phyloP scores from a whole-genome alignment of 148 eudicot genomes.

The Pouteria glomerata region DNA sequence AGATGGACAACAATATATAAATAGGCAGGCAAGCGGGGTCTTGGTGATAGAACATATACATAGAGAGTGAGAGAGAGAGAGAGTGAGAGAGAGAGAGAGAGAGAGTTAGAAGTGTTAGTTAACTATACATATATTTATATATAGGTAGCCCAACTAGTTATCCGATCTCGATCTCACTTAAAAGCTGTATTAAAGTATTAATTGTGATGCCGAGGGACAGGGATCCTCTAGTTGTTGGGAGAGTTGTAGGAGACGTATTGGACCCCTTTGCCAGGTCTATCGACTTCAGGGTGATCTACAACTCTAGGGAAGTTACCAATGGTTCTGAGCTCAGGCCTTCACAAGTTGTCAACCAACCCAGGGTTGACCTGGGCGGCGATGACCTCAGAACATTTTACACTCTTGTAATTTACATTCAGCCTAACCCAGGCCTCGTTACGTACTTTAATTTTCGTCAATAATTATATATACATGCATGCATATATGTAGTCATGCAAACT shows the following conservation, averaged over 20 bases:
- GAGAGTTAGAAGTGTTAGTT: too few relatives aligned
- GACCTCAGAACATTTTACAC: conserved; percentile 80
- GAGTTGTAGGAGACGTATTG: conserved; percentile 81
- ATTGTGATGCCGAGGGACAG: conserved; percentile 47
- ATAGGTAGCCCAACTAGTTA: too few relatives aligned
- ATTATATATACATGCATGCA: too few relatives aligned
- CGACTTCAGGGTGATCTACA: conserved; percentile 34
- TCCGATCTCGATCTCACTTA: too few relatives aligned
- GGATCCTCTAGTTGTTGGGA: conserved; percentile 67
- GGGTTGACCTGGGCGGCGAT: conserved; percentile 71
- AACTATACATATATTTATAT: too few relatives aligned
- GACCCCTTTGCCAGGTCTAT: conserved; percentile 57
- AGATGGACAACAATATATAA: too few relatives aligned
- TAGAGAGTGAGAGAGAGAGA: too few relatives aligned
- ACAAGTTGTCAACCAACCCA: conserved; percentile 63
- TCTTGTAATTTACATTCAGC: conserved; percentile 33
- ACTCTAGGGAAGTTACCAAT: conserved; percentile 42
- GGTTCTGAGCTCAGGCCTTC: conserved; percentile 79
- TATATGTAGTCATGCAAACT: too few relatives aligned
- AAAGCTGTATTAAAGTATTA: too few relatives aligned
- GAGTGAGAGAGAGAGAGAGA: too few relatives aligned
- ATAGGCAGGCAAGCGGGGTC: too few relatives aligned
- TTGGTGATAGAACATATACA: too few relatives aligned
- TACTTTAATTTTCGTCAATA: not conserved
- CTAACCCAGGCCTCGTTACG: not conserved